Evolutionary conservation across 179 eudicot genomes (phyloP).

Genomic region (Spergularia azorica): DNA sequence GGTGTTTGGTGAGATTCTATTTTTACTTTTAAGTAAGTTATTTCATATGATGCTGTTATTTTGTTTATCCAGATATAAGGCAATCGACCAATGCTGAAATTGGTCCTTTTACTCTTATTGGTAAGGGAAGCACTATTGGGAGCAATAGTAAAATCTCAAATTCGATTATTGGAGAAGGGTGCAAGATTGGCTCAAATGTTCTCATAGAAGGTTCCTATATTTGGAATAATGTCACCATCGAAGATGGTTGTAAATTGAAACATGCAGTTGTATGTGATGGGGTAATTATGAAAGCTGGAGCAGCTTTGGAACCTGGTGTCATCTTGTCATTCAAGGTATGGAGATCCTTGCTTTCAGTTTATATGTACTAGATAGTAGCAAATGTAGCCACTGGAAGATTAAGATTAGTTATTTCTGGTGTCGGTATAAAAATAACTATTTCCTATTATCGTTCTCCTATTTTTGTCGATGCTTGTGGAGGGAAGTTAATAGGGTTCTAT

Average conservation of each 20-base stretch:
- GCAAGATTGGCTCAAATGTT: constrained; percentile 85
- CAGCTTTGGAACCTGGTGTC: constrained; percentile 83
- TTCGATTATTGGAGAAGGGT: constrained; percentile 84
- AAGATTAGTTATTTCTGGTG: too few species aligned
- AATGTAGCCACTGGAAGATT: too few species aligned
- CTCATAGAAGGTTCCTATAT: constrained; percentile 80
- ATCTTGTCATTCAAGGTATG: constrained; percentile 82
- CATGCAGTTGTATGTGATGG: constrained; percentile 95
- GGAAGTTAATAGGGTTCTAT: too few species aligned
- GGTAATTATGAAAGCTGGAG: constrained; percentile 68
- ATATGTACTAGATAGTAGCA: too few species aligned
- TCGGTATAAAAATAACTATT: too few species aligned
- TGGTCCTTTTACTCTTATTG: constrained; percentile 82
- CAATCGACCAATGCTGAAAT: constrained; percentile 73
- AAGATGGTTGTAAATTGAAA: constrained; percentile 76
- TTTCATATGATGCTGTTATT: constrained; percentile 8
- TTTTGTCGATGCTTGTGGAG: too few species aligned
- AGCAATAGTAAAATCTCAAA: constrained; percentile 62
- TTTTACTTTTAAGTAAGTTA: neutral
- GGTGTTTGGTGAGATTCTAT: constrained; percentile 12
- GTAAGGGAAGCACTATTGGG: constrained; percentile 70
- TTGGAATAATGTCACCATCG: constrained; percentile 80
- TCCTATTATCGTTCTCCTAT: too few species aligned
- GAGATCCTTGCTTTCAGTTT: neutral
- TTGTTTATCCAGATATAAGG: constrained; percentile 46